Percentiles rank a stretch among this genome's conserved stretches.
phyloP scores from a whole-genome alignment of 345 rosid species.

The Sisymbrium irio region DNA sequence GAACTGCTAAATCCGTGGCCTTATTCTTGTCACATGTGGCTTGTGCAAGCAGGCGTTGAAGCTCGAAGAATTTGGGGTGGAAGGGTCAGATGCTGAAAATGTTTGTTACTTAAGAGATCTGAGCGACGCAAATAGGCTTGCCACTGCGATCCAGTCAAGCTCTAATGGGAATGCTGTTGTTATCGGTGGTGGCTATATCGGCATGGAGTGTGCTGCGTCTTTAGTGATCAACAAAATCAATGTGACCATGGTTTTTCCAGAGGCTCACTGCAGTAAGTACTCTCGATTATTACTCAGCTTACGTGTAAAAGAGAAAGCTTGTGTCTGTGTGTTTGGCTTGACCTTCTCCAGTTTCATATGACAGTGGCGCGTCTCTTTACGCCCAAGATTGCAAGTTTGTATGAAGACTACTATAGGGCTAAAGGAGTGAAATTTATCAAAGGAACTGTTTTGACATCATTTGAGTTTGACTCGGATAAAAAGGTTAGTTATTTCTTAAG shows the following conservation, averaged over 20 bases:
- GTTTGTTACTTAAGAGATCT: conserved; percentile 88
- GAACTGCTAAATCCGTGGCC: conserved; percentile 15
- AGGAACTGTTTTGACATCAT: conserved; percentile 79
- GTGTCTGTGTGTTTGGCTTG: conserved; percentile 7
- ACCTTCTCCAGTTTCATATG: conserved; percentile 10
- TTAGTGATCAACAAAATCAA: conserved; percentile 84
- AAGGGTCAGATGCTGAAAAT: conserved; percentile 81
- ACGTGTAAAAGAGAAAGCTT: not conserved
- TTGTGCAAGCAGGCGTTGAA: conserved; percentile 59
- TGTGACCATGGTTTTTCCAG: conserved; percentile 98
- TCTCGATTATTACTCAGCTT: not conserved
- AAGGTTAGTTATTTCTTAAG: conserved; percentile 42
- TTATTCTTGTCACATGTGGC: conserved; percentile 10
- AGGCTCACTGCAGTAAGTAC: conserved; percentile 86
- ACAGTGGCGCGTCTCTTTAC: conserved; percentile 95
- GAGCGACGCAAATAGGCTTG: conserved; percentile 84
- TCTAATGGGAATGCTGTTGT: conserved; percentile 79
- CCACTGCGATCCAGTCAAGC: conserved; percentile 59
- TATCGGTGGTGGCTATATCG: conserved; percentile 96
- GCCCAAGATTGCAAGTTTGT: conserved; percentile 72
- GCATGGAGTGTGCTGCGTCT: conserved; percentile 99
- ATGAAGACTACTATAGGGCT: conserved; percentile 69
- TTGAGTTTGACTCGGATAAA: conserved; percentile 61
- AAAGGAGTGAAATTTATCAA: conserved; percentile 83
- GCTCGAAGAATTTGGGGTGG: conserved; percentile 97